Base-by-base conservation (phyloP, 148 eudicot species). In the Fagopyrum esculentum region DNA sequence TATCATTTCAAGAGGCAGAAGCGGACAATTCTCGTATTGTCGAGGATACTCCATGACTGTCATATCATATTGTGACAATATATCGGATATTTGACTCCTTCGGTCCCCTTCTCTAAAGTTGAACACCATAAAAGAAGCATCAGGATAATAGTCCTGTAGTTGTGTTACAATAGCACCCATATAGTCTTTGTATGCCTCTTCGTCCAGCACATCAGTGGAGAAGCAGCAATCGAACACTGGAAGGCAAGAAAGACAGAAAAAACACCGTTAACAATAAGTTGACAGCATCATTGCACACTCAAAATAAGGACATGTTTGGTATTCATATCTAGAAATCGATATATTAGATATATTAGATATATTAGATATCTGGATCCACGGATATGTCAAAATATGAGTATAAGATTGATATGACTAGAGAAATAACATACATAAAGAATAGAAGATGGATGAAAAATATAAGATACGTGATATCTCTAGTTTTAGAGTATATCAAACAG, bases 11-110 rank as follows among this genome's bases (percentile, higher is more conserved):
- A 88, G 69, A 10, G 96, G 96, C 47, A 90, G 84, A 77, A 90
- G 80, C 64, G 96, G 86, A 81, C 90, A 87, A 66, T 89, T 87
- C 78, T 88, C 92, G 60, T 85, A 88, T 72, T 85, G 89, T 76
- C 86, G 82, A 75, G 96, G 96, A 75, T 90, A 90, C 48, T 90
- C 96, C 96, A 90, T 90, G 40, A 90, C 92, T 66, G 90, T 88
- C 96, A 90, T 90, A 78, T 87, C 91, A 77, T 84, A 90, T 49
- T 88, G 86, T 52, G 96, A 85, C 69, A 88, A 79, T 79, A 90
- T 78, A 75, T 90, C 96, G 11, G 86, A 87, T 69, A 88, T 86
- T 52, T 85, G 92, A 78, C 89, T 87, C 80, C 87, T 87, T 72
- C 70, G 77, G 46, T 87, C 90, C 66, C 96, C 96, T 79, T 90